phyloP scores from a whole-genome alignment of 371 early-diverging fungal species.

The Actinomortierella wolfii region DNA sequence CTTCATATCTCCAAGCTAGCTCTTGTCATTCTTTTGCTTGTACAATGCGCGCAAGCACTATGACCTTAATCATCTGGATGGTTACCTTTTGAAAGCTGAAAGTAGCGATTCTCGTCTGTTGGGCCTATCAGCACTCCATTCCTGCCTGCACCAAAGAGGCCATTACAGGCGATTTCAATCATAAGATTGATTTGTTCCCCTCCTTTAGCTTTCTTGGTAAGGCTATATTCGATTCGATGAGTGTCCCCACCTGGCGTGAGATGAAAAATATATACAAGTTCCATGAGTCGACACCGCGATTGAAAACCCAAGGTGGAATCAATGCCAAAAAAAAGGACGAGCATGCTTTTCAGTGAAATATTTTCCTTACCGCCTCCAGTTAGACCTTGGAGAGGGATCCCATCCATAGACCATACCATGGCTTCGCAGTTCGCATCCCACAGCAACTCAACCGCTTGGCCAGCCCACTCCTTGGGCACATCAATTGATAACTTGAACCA shows the following conservation, averaged over 20 bases:
- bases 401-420: conserved; percentile 85
- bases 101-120: conserved; percentile 69
- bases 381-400: conserved; percentile 86
- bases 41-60: too few relatives aligned
- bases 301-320: neutral
- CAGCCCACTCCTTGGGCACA: conserved; percentile 70
- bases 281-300: neutral
- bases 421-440: conserved; percentile 91
- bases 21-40: too few relatives aligned
- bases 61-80: too few relatives aligned
- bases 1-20: too few relatives aligned
- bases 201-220: conserved; percentile 65
- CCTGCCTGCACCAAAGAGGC: conserved; percentile 86
- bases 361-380: conserved; percentile 75
- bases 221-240: conserved; percentile 75
- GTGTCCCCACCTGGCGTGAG: conserved; percentile 59
- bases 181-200: conserved; percentile 74
- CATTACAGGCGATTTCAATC: conserved; percentile 93
- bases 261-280: neutral
- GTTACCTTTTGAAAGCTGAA: conserved; percentile 32
- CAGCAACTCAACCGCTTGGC: conserved; percentile 71
- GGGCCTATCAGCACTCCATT: conserved; percentile 63
- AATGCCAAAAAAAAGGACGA: neutral
- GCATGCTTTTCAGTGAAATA: neutral
- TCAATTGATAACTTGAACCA: conserved; percentile 79